Percentiles rank a stretch among this genome's conserved stretches.
These are phyloP conservation scores for Manihot esculenta DNA, from an alignment of 441 rosid genomes.

Conservation along the genomic window DNA sequence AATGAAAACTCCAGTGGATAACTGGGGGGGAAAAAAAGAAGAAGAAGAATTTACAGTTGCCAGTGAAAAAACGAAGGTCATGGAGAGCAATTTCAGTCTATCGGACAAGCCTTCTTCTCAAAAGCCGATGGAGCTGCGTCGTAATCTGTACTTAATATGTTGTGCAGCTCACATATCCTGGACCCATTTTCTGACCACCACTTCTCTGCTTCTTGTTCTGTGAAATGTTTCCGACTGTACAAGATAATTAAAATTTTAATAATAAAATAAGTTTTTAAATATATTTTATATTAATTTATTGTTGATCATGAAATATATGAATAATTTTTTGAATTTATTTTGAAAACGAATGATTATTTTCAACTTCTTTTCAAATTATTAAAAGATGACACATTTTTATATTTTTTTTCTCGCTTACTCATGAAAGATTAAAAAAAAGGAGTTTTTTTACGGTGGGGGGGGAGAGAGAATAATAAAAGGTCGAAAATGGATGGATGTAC, in stretches of 20 bases:
- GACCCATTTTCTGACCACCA: slow-evolving; percentile 84
- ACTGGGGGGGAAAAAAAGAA: background rate
- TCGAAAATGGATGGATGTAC: too few species aligned
- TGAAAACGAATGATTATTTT: too few species aligned
- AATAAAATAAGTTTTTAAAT: too few species aligned
- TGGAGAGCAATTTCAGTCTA: slow-evolving; percentile 1
- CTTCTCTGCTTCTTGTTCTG: slow-evolving; percentile 70
- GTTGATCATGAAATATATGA: too few species aligned
- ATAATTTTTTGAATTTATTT: too few species aligned
- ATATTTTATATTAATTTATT: too few species aligned
- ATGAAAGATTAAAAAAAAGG: too few species aligned
- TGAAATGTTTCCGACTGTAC: slow-evolving; percentile 69
- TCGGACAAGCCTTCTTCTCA: slow-evolving; percentile 6
- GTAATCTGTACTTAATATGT: slow-evolving; percentile 37
- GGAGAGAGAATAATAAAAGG: too few species aligned
- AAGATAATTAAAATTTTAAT: slow-evolving; percentile 18
- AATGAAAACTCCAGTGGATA: slow-evolving; percentile 28
- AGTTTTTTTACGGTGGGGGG: too few species aligned
- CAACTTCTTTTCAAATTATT: too few species aligned
- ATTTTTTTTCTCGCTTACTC: too few species aligned
- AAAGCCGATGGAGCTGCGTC: background rate
- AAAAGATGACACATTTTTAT: too few species aligned
- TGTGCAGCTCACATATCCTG: slow-evolving; percentile 58
- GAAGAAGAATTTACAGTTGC: slow-evolving; percentile 31
- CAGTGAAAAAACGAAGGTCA: slow-evolving; percentile 27